Base-by-base conservation (phyloP, 495 filamentous ascomycete species). In the Oidiodendron maius region DNA sequence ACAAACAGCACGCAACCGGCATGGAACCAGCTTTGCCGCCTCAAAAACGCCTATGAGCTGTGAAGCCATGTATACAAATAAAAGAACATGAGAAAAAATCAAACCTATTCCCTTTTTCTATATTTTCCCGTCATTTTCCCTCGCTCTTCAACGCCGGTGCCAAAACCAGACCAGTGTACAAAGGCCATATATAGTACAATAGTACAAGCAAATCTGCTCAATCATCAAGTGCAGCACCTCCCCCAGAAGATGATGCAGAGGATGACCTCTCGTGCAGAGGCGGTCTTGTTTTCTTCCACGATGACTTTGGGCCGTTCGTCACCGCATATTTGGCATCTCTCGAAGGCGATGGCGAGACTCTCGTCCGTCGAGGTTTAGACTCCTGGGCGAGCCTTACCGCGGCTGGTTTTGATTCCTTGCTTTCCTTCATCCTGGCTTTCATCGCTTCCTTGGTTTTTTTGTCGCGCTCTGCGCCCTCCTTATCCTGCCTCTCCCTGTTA, bases 131-230 rank as follows among this genome's bases (percentile, higher is more conserved):
- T 17, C 8, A 44, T 44, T 21, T 3, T 21, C 30, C 20, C 10
- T 16, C 41, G 41, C 15, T 44, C 41, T 44, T 44, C 6, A 44
- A 44, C 41, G 41, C 41, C 41, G 18, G 23, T 25, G 20, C 23
- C 41, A 28, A 44, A 28, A 21, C 41, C 41, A 28, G 41, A 44
- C 22, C 41, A 44, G 41, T 21, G 41, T 44, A 44, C 22, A 44
- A 44, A 25, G 41, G 21, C 30, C 23, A 13, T 25, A 3, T 44
- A 44, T 28, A 44, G 41, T 44, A 44, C 41, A 44, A 44, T 44
- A 24, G 41, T 44, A 44, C 22, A 44, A 28, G 41, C 23, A 44
- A n/a, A 28, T 28, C 5, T 26, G 22, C 41, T 44, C 41, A 44
- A 44, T 44, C 41, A 44, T 44, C 5, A n/a, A 44, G 13, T 28